These are phyloP conservation scores for Huiozyma sinensis DNA, from an alignment of 805 yeast genomes.

Conservation along the genomic window DNA sequence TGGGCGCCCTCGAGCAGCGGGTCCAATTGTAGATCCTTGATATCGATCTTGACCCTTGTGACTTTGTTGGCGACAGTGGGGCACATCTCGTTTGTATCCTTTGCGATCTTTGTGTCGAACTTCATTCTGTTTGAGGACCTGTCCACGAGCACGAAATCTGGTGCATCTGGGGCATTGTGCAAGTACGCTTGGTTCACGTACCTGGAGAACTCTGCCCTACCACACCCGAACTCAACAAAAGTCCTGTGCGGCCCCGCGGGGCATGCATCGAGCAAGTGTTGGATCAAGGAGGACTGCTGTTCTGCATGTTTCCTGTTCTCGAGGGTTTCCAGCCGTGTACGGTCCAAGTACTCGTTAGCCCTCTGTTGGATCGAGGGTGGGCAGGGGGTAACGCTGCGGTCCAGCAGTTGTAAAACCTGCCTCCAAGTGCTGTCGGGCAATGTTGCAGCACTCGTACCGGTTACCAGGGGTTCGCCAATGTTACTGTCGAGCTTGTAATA, in stretches of 20 bases:
- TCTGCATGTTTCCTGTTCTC: conserved; percentile 62
- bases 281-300: conserved; percentile 75
- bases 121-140: conserved; percentile 71
- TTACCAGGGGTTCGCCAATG: neutral
- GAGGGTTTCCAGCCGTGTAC: conserved; percentile 34
- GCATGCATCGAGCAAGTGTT: conserved; percentile 39
- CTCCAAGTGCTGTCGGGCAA: too few species aligned
- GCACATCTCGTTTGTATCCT: conserved; percentile 33
- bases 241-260: neutral
- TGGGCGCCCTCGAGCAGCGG: conserved; percentile 26
- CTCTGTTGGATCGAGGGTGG: neutral
- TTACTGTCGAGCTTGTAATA: conserved; percentile 49
- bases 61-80: neutral
- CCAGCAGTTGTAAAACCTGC: neutral
- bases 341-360: conserved; percentile 5
- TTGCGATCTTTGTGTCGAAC: conserved; percentile 54
- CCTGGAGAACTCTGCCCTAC: conserved; percentile 74
- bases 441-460: too few species aligned
- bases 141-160: conserved; percentile 54
- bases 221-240: conserved; percentile 71
- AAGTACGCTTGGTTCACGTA: conserved; percentile 33
- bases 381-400: neutral
- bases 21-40: conserved; percentile 58
- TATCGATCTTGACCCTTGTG: conserved; percentile 46
- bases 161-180: conserved; percentile 1